A percentile compares a stretch with the other conserved stretches of the same genome.
Evolutionary conservation across 495 filamentous ascomycete genomes (phyloP).

Genomic region (Hypoxylon rickii): DNA sequence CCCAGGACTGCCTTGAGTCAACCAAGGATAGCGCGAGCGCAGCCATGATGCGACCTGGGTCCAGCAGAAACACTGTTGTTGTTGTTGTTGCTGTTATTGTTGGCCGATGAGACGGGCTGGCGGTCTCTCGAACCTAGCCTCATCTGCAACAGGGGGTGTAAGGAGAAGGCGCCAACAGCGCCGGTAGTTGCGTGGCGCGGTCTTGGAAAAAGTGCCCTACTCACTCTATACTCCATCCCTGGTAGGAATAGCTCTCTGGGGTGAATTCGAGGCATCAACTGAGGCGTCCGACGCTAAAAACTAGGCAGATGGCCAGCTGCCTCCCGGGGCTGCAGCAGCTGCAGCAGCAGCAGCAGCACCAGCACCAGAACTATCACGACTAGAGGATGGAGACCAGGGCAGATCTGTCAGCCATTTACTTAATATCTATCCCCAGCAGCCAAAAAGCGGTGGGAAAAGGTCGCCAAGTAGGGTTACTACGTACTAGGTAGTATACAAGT

Average conservation of each 20-base stretch:
- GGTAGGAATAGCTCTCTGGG: too few species aligned
- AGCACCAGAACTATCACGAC: background rate
- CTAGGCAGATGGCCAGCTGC: slow-evolving; percentile 17
- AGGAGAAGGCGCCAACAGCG: background rate
- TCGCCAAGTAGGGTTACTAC: slow-evolving; percentile 5
- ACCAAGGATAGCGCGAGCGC: background rate
- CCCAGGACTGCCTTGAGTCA: background rate
- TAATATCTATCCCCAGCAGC: background rate
- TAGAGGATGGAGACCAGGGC: slow-evolving; percentile 6
- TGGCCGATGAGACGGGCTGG: background rate
- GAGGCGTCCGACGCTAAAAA: slow-evolving; percentile 3
- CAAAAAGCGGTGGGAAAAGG: slow-evolving; percentile 20
- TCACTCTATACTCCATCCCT: too few species aligned
- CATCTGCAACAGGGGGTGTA: too few species aligned
- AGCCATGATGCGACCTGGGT: background rate
- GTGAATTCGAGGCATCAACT: too few species aligned
- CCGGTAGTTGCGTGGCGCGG: slow-evolving; percentile 5
- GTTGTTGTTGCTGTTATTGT: too few species aligned
- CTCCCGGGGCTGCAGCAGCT: background rate
- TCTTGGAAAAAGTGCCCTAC: background rate
- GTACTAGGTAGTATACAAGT: too few species aligned
- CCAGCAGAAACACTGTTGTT: background rate
- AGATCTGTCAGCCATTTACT: slow-evolving; percentile 26
- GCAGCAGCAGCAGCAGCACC: slow-evolving; percentile 10
- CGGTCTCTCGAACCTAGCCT: too few species aligned